phyloP scores from a whole-genome alignment of 768 basidiomycete species.

The Termitomyces sp. region DNA sequence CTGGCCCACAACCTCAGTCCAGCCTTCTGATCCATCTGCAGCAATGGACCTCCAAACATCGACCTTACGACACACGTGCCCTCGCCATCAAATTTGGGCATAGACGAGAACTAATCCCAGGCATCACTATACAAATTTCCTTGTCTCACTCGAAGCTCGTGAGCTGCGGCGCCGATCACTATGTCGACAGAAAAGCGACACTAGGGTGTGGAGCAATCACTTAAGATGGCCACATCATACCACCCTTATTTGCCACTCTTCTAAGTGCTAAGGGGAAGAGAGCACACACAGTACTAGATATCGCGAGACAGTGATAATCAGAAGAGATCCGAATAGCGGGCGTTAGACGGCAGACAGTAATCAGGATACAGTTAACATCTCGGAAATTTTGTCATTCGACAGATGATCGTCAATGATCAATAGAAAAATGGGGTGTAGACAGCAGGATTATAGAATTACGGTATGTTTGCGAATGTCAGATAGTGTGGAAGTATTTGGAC shows the following conservation, averaged over 20 bases:
- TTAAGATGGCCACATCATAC: background rate
- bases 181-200: background rate
- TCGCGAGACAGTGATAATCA: background rate
- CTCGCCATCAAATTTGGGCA: background rate
- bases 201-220: background rate
- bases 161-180: background rate
- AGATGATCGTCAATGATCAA: background rate
- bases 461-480: background rate
- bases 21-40: background rate
- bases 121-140: background rate
- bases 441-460: background rate
- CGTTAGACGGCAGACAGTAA: too few relatives aligned
- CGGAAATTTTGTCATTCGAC: background rate
- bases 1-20: background rate
- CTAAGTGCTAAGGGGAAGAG: background rate
- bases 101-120: background rate
- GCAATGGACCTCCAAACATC: background rate
- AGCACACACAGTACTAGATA: background rate
- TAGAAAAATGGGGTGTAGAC: background rate
- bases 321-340: background rate
- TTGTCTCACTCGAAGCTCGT: background rate
- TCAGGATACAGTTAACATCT: too few relatives aligned
- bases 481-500: background rate
- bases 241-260: too few relatives aligned
- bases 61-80: background rate